Evolutionary conservation across 2,329 filamentous ascomycete genomes (phyloP).

Genomic region (Stachybotrys chlorohalonatus): DNA sequence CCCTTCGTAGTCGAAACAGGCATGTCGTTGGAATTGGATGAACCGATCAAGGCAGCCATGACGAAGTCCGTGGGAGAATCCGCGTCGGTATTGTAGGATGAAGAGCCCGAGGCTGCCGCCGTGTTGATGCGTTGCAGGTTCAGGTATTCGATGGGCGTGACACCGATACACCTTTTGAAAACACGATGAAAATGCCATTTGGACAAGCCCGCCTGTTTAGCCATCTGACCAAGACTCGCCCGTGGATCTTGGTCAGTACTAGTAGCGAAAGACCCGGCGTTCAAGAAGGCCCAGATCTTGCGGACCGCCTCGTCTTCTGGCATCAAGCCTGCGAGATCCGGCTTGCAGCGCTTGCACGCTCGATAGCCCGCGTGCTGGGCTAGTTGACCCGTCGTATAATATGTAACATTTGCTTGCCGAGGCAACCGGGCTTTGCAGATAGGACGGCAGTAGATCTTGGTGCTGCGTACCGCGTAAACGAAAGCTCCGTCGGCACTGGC

Average conservation of each 20-base stretch:
- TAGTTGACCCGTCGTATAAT: conserved; percentile 34
- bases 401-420: conserved; percentile 49
- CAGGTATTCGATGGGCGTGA: conserved; percentile 32
- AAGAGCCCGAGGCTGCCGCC: too few relatives aligned
- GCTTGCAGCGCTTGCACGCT: conserved; percentile 49
- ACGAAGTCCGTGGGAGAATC: neutral
- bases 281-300: conserved; percentile 26
- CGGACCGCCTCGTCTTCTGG: conserved; percentile 32
- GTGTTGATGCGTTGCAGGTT: conserved; percentile 7
- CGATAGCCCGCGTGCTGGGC: conserved; percentile 42
- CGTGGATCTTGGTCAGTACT: conserved; percentile 5
- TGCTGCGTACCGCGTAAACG: conserved; percentile 34
- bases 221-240: conserved; percentile 35
- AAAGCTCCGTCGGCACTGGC: conserved; percentile 27
- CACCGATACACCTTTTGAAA: conserved; percentile 45
- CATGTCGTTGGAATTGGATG: neutral
- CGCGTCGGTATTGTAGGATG: neutral
- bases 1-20: neutral
- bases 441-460: conserved; percentile 50
- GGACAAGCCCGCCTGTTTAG: conserved; percentile 40
- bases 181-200: conserved; percentile 50
- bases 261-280: conserved; percentile 10
- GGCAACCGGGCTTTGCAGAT: conserved; percentile 52
- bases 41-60: neutral
- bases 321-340: conserved; percentile 28